Evolutionary conservation across 2,329 filamentous ascomycete species (phyloP).

Genomic region (Myriosclerotinia curreyana): DNA sequence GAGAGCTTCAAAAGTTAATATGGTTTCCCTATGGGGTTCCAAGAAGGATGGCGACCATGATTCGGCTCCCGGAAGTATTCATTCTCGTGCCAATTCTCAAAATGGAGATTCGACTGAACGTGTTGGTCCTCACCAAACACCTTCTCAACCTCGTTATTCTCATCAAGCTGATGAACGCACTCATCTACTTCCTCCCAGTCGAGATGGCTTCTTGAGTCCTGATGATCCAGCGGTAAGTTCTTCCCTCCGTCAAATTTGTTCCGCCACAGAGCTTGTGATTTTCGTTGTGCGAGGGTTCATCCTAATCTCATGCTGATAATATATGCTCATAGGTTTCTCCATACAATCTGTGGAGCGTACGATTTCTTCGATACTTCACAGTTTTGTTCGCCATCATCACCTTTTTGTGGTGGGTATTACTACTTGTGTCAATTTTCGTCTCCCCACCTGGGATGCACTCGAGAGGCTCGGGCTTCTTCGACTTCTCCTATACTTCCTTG

Average conservation of each 20-base stretch:
- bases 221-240: constrained; percentile 73
- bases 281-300: background rate
- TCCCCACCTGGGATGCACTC: constrained; percentile 84
- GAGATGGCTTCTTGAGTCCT: constrained; percentile 61
- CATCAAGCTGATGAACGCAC: constrained; percentile 57
- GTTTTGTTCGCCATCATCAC: constrained; percentile 70
- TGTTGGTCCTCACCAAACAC: constrained; percentile 1
- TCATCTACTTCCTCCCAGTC: constrained; percentile 35
- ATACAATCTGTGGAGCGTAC: constrained; percentile 91
- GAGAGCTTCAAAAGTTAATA: constrained; percentile 33
- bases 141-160: constrained; percentile 33
- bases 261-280: background rate
- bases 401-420: constrained; percentile 88
- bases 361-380: constrained; percentile 74
- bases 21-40: constrained; percentile 55
- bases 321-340: constrained; percentile 59
- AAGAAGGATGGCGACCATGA: constrained; percentile 47
- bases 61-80: constrained; percentile 17
- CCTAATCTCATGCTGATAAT: background rate
- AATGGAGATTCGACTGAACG: constrained; percentile 32
- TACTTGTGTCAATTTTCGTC: constrained; percentile 87
- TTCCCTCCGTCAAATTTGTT: background rate
- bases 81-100: constrained; percentile 14
- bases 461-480: constrained; percentile 87
- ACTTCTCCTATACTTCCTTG: constrained; percentile 79